Conservation (phyloP, 768 basidiomycete genomes). For the Lyophyllum semitale region DNA sequence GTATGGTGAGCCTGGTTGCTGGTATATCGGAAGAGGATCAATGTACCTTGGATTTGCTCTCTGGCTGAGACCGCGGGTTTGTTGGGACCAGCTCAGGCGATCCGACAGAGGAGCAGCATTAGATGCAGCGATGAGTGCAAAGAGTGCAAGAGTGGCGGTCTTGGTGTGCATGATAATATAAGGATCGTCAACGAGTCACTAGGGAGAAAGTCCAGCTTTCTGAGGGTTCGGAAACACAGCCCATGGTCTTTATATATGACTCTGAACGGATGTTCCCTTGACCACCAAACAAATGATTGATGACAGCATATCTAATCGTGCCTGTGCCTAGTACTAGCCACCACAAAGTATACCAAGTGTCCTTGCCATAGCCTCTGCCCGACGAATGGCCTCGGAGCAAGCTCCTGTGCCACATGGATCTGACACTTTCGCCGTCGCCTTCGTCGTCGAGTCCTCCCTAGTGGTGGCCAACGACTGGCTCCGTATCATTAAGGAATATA, state of each 20-base stretch:
- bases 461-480: conserved; percentile 56
- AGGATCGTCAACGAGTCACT: conserved; percentile 12
- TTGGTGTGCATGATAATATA: conserved; percentile 4
- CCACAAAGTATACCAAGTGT: background rate
- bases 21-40: background rate
- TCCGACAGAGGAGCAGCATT: conserved; percentile 4
- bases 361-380: background rate
- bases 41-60: conserved; percentile 1
- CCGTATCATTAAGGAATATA: conserved; percentile 45
- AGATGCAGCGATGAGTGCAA: background rate
- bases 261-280: background rate
- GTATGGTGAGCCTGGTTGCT: background rate
- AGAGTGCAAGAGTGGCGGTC: conserved; percentile 1
- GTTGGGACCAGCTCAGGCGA: background rate
- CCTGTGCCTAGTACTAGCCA: too few relatives aligned
- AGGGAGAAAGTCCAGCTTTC: conserved; percentile 13
- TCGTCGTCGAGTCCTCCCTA: conserved; percentile 64
- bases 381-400: conserved; percentile 1
- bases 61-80: background rate
- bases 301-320: too few relatives aligned
- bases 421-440: conserved; percentile 47
- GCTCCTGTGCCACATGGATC: background rate
- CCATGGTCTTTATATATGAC: background rate
- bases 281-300: conserved; percentile 7
- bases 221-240: background rate